phyloP scores from a whole-genome alignment of 352 stramenopile species.

The Pythium brassicae region DNA sequence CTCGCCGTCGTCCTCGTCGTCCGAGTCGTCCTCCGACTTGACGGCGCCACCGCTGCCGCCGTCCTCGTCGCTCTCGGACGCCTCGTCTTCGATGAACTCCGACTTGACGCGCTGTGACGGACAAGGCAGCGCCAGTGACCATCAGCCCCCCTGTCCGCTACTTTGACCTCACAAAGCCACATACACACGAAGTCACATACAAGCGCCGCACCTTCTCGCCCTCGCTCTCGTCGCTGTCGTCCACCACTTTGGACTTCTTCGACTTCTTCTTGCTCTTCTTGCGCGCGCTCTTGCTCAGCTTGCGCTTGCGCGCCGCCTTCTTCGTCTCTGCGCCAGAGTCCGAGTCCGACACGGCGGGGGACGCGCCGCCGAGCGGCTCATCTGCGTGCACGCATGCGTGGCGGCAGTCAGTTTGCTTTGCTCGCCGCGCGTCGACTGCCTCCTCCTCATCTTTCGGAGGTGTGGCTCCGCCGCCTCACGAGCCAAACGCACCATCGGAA shows the following conservation, averaged over 20 bases:
- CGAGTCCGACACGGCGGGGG: constrained; percentile 82
- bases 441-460: no score
- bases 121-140: neutral
- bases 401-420: no score
- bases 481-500: constrained; percentile 10
- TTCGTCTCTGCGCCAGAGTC: constrained; percentile 63
- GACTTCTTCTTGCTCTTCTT: constrained; percentile 49
- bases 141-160: no score
- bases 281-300: constrained; percentile 40
- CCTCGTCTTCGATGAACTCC: constrained; percentile 86
- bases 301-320: constrained; percentile 58
- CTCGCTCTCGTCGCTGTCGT: constrained; percentile 53
- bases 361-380: constrained; percentile 60
- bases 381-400: constrained; percentile 25
- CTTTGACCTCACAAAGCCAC: neutral
- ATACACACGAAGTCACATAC: no score
- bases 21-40: constrained; percentile 64
- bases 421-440: neutral
- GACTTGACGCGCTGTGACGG: constrained; percentile 72
- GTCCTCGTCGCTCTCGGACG: constrained; percentile 83
- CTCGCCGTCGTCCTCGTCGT: constrained; percentile 78
- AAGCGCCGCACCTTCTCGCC: constrained; percentile 64
- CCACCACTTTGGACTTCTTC: constrained; percentile 63
- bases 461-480: no score
- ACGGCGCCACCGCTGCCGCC: constrained; percentile 21